Percentiles rank a stretch among this genome's conserved stretches.
These are phyloP conservation scores for Mucor plumbeus DNA, from an alignment of 371 early-diverging fungal species.

Conservation along the genomic window DNA sequence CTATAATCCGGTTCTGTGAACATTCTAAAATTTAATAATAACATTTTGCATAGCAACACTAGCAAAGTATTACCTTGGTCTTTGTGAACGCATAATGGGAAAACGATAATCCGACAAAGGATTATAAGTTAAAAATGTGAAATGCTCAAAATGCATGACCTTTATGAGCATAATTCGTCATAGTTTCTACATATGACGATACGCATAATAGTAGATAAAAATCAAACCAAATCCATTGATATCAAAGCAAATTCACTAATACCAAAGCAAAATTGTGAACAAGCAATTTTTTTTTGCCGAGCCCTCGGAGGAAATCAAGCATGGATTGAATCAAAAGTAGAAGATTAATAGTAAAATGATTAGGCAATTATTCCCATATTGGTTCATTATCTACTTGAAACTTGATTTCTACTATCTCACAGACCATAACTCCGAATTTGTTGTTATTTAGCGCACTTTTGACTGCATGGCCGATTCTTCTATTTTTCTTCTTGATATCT, in stretches of 20 bases:
- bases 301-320: not conserved
- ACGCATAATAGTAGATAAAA: not conserved
- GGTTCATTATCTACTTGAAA: not conserved
- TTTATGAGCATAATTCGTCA: not conserved
- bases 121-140: no score
- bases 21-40: no score
- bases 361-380: not conserved
- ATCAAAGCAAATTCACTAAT: not conserved
- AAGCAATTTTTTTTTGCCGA: not conserved
- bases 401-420: not conserved
- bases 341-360: not conserved
- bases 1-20: no score
- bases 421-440: not conserved
- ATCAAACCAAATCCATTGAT: not conserved
- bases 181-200: not conserved
- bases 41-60: no score
- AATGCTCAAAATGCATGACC: no score
- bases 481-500: constrained; percentile 9
- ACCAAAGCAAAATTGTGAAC: not conserved
- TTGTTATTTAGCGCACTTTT: not conserved
- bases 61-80: no score
- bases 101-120: no score
- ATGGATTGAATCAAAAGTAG: not conserved
- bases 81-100: no score
- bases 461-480: not conserved